phyloP scores from a whole-genome alignment of 2,329 filamentous ascomycete species.

The Fusarium sp. region DNA sequence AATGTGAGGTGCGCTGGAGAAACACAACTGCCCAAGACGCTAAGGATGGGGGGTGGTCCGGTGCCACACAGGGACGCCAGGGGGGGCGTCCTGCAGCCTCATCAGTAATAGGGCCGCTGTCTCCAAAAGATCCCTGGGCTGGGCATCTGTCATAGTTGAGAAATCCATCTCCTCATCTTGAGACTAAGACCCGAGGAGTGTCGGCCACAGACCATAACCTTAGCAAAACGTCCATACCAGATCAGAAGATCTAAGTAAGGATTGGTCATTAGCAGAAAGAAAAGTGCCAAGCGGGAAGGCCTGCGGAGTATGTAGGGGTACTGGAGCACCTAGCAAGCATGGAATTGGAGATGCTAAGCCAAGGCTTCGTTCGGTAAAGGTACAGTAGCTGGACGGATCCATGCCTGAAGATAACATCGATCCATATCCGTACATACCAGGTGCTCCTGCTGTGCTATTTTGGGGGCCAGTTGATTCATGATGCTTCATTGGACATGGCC shows the following conservation, averaged over 20 bases:
- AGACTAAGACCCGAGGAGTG: slow-evolving; percentile 7
- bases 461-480: slow-evolving; percentile 26
- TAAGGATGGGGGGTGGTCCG: slow-evolving; percentile 34
- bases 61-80: slow-evolving; percentile 38
- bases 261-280: slow-evolving; percentile 12
- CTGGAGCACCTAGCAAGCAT: slow-evolving; percentile 19
- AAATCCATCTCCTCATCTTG: slow-evolving; percentile 9
- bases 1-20: slow-evolving; percentile 25
- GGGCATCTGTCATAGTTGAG: slow-evolving; percentile 37
- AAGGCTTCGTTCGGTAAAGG: slow-evolving; percentile 28
- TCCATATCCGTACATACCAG: slow-evolving; percentile 39
- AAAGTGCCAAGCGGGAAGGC: slow-evolving; percentile 23
- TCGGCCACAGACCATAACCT: slow-evolving; percentile 31
- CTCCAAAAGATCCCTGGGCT: slow-evolving; percentile 39
- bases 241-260: slow-evolving; percentile 14
- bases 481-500: slow-evolving; percentile 29
- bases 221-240: slow-evolving; percentile 18
- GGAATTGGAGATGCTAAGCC: slow-evolving; percentile 22
- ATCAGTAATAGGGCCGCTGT: slow-evolving; percentile 37
- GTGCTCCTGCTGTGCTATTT: slow-evolving; percentile 38
- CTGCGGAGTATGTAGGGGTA: slow-evolving; percentile 27
- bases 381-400: slow-evolving; percentile 23
- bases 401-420: slow-evolving; percentile 40
- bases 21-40: slow-evolving; percentile 31
- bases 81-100: slow-evolving; percentile 33